Evolutionary conservation across 345 rosid genomes (phyloP).

Genomic region (Crucihimalaya himalaica): DNA sequence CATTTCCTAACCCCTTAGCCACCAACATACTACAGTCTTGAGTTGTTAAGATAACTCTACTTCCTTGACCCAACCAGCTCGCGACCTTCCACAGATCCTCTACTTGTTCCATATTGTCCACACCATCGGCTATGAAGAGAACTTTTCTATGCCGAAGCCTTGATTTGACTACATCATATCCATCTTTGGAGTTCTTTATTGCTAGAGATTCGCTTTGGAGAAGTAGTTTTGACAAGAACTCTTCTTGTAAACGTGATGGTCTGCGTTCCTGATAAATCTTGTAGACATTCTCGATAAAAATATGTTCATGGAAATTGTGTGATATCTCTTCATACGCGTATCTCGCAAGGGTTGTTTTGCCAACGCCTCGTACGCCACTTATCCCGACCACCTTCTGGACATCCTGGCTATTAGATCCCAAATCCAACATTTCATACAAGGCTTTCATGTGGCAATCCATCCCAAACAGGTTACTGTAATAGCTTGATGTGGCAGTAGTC

Average conservation of each 20-base stretch:
- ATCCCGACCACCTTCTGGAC: background rate
- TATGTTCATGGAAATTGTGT: background rate
- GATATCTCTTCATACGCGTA: background rate
- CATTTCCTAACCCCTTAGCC: background rate
- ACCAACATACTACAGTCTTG: background rate
- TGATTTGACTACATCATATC: background rate
- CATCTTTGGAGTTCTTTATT: background rate
- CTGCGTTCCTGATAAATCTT: background rate
- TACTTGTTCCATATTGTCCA: background rate
- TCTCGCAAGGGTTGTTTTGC: background rate
- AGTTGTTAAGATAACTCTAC: background rate
- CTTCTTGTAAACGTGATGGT: background rate
- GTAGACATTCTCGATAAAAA: background rate
- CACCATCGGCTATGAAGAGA: background rate
- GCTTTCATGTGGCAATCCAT: background rate
- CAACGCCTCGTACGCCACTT: background rate
- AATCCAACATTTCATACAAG: background rate
- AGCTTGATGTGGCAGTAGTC: background rate
- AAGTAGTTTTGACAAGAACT: background rate
- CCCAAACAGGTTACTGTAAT: background rate
- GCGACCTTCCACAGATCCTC: background rate
- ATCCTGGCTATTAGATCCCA: background rate
- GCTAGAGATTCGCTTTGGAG: background rate
- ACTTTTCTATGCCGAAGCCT: background rate
- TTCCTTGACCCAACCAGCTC: background rate